Base-by-base conservation (phyloP, 306 rosid species). In the Begonia fuchsioides region DNA sequence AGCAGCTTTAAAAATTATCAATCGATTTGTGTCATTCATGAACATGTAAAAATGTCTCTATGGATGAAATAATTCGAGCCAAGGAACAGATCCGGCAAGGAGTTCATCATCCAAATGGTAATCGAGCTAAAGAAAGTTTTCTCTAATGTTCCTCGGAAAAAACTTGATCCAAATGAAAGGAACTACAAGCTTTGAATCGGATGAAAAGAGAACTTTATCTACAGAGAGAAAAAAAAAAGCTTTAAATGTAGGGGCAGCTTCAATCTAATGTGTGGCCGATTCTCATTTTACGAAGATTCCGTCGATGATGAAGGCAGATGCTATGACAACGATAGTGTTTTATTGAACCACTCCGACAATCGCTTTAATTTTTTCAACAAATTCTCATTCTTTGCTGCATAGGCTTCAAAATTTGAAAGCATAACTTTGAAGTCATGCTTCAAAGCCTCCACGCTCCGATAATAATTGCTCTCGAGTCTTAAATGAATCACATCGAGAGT, bases 381-480 rank as follows among this genome's bases (percentile, higher is more conserved):
- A 52, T 61, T 75, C 2, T 63, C 78, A 45, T 82, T 80, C 76
- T 72, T 86, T 53, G 72, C 98, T 15, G 69, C 49, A 47, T 63
- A 80, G 10, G 80, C 47, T 56, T 75, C 69, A 11, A 70, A 77
- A 70, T 92, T 79, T 3, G 79, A 72, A 54, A 92, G 51, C 69
- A 82, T 65, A 54, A 77, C 71, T n/a, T 49, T 43, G 54, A 73
- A 66, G 68, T 92, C 98, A 47, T 85, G 93, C 71, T 77, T 74
- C 63, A 85, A 62, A 13, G 98, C 96, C 69, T 85, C 94, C 67
- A 82, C 55, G 58, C 86, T 77, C 43, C 98, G 85, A 65, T 92
- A 82, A 69, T 92, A 92, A 49, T 68, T 68, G 53, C 86, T 85
- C 64, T 85, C 93, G 76, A 92, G 50, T 60, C 98, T 85, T 51